phyloP scores from a whole-genome alignment of 768 basidiomycete species.

The Phlegmacium glaucopus region DNA sequence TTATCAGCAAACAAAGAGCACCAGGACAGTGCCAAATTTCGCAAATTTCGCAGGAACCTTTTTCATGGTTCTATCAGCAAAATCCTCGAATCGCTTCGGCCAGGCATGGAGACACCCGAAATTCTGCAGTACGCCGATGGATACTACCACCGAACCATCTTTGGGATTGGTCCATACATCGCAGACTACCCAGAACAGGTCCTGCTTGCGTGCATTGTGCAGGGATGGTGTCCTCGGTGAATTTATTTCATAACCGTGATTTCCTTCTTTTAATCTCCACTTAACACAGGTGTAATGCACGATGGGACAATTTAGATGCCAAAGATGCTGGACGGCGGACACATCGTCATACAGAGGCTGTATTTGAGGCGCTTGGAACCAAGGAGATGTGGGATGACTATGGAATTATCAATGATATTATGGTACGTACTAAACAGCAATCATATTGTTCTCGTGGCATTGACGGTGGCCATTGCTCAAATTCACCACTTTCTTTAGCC shows the following conservation, averaged over 20 bases:
- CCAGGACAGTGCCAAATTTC: constrained; percentile 8
- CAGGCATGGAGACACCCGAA: constrained; percentile 13
- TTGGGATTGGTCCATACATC: constrained; percentile 27
- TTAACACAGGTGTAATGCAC: constrained; percentile 18
- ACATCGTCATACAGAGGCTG: constrained; percentile 9
- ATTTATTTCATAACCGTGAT: not conserved
- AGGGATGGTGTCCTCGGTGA: constrained; percentile 15
- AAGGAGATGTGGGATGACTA: constrained; percentile 1
- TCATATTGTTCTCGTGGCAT: no score
- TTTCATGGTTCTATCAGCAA: constrained; percentile 12
- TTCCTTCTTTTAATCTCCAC: not conserved
- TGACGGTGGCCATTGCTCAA: not conserved
- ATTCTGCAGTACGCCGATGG: constrained; percentile 28
- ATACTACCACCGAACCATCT: constrained; percentile 24
- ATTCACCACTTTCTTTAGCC: not conserved
- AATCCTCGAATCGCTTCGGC: constrained; percentile 8
- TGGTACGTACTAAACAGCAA: not conserved
- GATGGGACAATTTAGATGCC: constrained; percentile 15
- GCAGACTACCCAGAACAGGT: constrained; percentile 36
- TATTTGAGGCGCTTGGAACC: not conserved
- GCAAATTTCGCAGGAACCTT: constrained; percentile 16
- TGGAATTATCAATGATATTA: constrained; percentile 1
- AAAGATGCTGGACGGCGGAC: constrained; percentile 15
- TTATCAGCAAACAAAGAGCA: not conserved
- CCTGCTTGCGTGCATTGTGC: constrained; percentile 19